Evolutionary conservation across 1,284 basidiomycete genomes (phyloP), one percentile per base, ranked within the genome.

Genomic region (Heterobasidion occidentale): DNA sequence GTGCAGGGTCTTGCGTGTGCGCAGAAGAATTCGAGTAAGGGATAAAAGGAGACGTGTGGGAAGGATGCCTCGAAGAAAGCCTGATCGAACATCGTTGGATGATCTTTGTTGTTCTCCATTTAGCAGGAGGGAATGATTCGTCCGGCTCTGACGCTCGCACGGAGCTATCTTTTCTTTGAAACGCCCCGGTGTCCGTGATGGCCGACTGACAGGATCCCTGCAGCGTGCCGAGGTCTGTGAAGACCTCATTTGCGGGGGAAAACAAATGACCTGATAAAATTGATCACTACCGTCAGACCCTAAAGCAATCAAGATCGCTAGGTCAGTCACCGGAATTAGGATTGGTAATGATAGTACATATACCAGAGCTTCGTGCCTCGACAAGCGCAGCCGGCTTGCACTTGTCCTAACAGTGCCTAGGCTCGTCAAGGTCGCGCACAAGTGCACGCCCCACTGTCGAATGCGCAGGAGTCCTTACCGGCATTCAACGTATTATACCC

Each of bases 381-480:
- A 51, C 19, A 38, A n/a, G 50, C 7, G 27, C 34, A 14, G 19
- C 4, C 27, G 47, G 47, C 20, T 49, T 49, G 47, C 19, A n/a
- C 33, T 34, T 34, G 20, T 49, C 47, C 19, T 27, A 27, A 27
- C 27, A 27, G 27, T 27, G 27, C 27, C 27, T 27, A 5, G 27
- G 27, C 15, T 20, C 50, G 50, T 34, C 34, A 36, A 17, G 36
- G 3, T 15, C 50, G 19, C 46, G 9, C 46, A 19, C 36, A 36
- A 50, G 17, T 15, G 17, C 33, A 36, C 20, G 45, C 38, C 46
- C n/a, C 50, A 9, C 48, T 48, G 46, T 52, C 59, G 60, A 51
- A 61, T 61, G 60, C 57, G 52, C 42, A 60, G 61, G 59, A 52
- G 60, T 17, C 48, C 62, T 33, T 65, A 64, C 55, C 60, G 63